Conservation (phyloP, 192 early-diverging fungal species). For the Entomortierella parvispora region DNA sequence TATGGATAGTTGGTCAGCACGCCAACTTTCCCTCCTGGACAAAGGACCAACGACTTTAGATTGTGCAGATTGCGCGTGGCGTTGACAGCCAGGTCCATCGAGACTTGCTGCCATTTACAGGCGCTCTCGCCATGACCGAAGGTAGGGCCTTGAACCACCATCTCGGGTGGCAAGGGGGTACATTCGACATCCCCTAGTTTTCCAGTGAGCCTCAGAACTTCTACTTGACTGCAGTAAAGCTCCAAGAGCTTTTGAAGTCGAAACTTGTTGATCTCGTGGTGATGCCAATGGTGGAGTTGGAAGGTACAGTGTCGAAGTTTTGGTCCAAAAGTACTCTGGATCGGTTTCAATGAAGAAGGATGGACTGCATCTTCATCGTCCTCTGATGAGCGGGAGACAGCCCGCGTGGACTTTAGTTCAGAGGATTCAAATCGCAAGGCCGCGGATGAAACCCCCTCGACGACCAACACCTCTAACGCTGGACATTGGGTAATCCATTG, state of each 20-base stretch:
- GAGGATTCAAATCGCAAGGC: not conserved
- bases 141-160: too few species aligned
- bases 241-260: conserved; percentile 2
- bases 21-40: not conserved
- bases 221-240: conserved; percentile 7
- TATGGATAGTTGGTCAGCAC: not conserved
- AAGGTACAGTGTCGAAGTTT: conserved; percentile 4
- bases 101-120: not conserved
- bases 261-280: not conserved
- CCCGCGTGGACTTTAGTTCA: not conserved
- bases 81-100: conserved; percentile 1
- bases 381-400: not conserved
- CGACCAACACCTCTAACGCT: not conserved
- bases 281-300: not conserved
- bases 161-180: too few species aligned
- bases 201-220: conserved; percentile 2
- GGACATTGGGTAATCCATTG: conserved; percentile 18
- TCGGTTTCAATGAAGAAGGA: too few species aligned
- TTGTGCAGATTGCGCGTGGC: not conserved
- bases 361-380: too few species aligned
- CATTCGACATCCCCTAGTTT: too few species aligned
- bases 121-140: not conserved
- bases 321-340: not conserved
- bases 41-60: not conserved
- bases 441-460: not conserved